Evolutionary conservation across 2,329 filamentous ascomycete species (phyloP), one percentile per base, ranked within the genome.

Genomic region (Phaeosphaeria sp.): DNA sequence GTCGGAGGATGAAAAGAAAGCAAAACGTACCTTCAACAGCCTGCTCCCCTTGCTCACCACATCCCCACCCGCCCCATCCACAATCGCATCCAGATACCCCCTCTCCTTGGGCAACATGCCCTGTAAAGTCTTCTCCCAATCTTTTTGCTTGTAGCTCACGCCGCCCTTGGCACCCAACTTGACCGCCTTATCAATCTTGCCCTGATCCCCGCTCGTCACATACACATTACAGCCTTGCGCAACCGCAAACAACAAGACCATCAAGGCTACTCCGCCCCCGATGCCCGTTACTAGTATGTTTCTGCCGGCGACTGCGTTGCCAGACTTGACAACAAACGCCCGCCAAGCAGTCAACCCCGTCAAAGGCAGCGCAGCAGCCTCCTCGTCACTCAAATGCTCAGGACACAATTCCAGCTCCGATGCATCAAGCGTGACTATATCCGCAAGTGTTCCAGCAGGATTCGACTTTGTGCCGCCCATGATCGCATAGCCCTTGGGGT

Each of bases 211-310:
- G 54, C 89, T 92, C 1, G 89, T 94, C 54, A 97, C 92, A 72
- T 84, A 96, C n/a, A 94, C 90, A 74, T 89, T 87, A 48, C 68
- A 89, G 87, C 39, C 92, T 91, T 64, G 87, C 79, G 10, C 92
- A 13, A 89, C 87, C 11, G 87, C 93, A 78, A 96, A 96, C 75
- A 92, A 84, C 66, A 97, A 80, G 6, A 86, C 90, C 81, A 91
- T 89, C 54, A 97, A 80, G 33, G 94, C 94, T 0, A 97, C 94
- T 44, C 94, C 94, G 36, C 94, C 94, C 0, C 94, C 94, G 76
- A 98, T 96, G 0, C 94, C 94, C 4, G 94, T 97, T 43, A 98
- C 80, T 30, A 98, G 81, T 3, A 98, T 83, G 72, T 96, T 96
- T 60, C 85, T 80, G 2, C 91, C 91, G 0, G 79, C 77, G 56